These are phyloP conservation scores for Arabidopsis suecica DNA, from an alignment of 345 rosid species.

Conservation along the genomic window DNA sequence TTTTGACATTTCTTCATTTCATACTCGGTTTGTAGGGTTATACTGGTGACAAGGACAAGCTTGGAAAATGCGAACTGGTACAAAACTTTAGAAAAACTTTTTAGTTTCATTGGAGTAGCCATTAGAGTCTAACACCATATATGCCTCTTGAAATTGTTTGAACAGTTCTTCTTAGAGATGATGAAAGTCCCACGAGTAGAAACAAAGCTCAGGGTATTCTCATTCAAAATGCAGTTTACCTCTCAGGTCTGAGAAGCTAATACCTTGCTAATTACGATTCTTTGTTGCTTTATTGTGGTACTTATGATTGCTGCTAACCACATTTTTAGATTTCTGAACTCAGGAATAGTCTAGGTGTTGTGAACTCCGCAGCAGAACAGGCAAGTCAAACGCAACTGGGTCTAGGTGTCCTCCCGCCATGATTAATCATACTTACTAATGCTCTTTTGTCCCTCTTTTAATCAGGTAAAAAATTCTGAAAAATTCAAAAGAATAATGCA, in stretches of 20 bases:
- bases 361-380: conserved; percentile 85
- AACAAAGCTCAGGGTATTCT: conserved; percentile 89
- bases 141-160: conserved; percentile 40
- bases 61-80: conserved; percentile 95
- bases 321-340: conserved; percentile 76
- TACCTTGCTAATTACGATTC: conserved; percentile 12
- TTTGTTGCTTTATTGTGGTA: conserved; percentile 25
- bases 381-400: conserved; percentile 47
- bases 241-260: conserved; percentile 64
- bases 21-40: conserved; percentile 62
- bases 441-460: conserved; percentile 12
- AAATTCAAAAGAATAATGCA: conserved; percentile 94
- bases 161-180: conserved; percentile 89
- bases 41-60: conserved; percentile 79
- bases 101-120: conserved; percentile 24
- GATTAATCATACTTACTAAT: background rate
- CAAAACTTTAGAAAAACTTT: conserved; percentile 16
- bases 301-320: conserved; percentile 28
- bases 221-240: conserved; percentile 84
- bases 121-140: conserved; percentile 21
- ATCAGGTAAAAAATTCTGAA: conserved; percentile 50
- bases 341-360: conserved; percentile 64
- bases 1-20: conserved; percentile 18
- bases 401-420: conserved; percentile 20
- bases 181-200: conserved; percentile 93